These are phyloP conservation scores for Colletotrichum tabaci DNA, from an alignment of 2,329 filamentous ascomycete species.

Conservation along the genomic window DNA sequence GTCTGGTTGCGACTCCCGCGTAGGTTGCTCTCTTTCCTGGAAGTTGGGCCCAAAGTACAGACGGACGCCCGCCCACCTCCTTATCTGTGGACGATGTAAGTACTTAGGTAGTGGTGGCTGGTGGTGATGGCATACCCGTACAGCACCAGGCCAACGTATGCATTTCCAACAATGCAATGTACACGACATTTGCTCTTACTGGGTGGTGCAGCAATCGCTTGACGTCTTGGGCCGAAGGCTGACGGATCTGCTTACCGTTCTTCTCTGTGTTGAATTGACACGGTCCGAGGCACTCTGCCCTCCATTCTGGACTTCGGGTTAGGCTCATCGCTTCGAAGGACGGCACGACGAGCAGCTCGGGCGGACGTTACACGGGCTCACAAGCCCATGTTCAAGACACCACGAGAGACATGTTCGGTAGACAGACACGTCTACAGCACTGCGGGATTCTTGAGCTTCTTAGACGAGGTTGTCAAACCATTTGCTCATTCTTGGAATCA, in stretches of 20 bases:
- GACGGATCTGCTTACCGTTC: too few species aligned
- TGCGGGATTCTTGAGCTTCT: constrained; percentile 5
- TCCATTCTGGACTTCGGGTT: neutral
- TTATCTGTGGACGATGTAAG: too few species aligned
- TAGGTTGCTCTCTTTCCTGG: neutral
- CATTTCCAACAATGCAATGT: neutral
- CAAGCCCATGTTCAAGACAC: constrained; percentile 5
- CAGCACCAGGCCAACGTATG: neutral
- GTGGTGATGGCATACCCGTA: too few species aligned
- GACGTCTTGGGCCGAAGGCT: too few species aligned
- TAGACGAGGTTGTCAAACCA: neutral
- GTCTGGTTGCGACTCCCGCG: neutral
- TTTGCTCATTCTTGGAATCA: neutral
- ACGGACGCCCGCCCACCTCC: neutral
- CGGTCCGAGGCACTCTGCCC: neutral
- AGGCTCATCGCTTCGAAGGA: neutral
- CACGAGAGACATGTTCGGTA: constrained; percentile 4
- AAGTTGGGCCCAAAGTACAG: neutral
- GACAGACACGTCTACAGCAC: neutral
- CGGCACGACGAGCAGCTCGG: neutral
- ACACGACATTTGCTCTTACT: too few species aligned
- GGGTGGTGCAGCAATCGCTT: too few species aligned
- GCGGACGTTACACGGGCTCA: constrained; percentile 7
- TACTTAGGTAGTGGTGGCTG: too few species aligned
- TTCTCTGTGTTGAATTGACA: neutral